Base-by-base conservation (phyloP, 805 yeast species). In the Wickerhamiella sorbophila region DNA sequence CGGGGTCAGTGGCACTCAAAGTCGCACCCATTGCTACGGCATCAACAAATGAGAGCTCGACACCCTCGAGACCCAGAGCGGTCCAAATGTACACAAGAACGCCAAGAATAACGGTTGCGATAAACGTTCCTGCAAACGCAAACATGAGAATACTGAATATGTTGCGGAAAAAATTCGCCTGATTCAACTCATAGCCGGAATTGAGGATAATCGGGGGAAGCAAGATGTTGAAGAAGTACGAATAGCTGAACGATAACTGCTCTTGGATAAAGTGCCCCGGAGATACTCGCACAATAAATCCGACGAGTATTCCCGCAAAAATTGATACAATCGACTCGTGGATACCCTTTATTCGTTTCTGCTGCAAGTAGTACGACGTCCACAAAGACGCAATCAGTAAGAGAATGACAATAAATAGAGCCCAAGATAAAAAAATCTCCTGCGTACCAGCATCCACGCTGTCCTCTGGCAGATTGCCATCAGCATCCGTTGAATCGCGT, bases 251-350 rank as follows among this genome's bases (percentile, higher is more conserved):
- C 45, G 94, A 86, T 40, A 91, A 95, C 4, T 94, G 85, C 55
- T 87, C 94, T 63, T 93, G 98, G 53, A 91, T 93, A 61, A 85
- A 86, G 59, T 86, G 96, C 37, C 98, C 98, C 0, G 99, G 98
- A 2, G 85, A 72, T 18, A 88, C 70, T 52, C 99, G 71, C 46
- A 93, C 86, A 18, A 91, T 72, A 27, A 93, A 61, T 0, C 99
- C 99, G 21, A 91, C 94, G 37, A 85, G 69, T 97, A 85, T 87
- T 17, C 99, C 99, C 53, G 88, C 86, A 58, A 91, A 86, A 45
- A 91, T 91, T 1, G 97, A 85, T 36, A 93, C 65, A 32, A 91
- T 97, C 0, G 98, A 91, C 63, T 91, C 99, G 61, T 91, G 99
- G n/a, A 91, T 75, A 3, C 95, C 94, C 60, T 84, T 87, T 53